A percentile compares a stretch with the other conserved stretches of the same genome.
These are phyloP conservation scores for Metschnikowia gruessii DNA, from an alignment of 805 yeast genomes.

Conservation along the genomic window DNA sequence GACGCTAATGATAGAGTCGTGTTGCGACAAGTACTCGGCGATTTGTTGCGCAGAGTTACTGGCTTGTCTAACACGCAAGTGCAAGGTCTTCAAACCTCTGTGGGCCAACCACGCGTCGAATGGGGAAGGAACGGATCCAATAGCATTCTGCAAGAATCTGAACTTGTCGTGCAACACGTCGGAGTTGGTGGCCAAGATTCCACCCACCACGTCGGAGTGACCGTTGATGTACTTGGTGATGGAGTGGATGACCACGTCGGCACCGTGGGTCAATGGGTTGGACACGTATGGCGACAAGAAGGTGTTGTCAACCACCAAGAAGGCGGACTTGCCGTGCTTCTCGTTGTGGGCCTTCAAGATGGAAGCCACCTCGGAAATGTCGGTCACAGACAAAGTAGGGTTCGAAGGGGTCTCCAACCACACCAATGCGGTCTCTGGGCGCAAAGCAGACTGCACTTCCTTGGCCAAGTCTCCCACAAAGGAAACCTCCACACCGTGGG, in stretches of 20 bases:
- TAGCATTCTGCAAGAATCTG: constrained; percentile 80
- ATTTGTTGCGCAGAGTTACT: constrained; percentile 62
- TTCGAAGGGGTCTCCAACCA: constrained; percentile 91
- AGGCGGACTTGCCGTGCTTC: constrained; percentile 49
- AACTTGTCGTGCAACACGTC: constrained; percentile 58
- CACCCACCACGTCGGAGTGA: constrained; percentile 88
- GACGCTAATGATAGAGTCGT: constrained; percentile 58
- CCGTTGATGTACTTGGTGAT: constrained; percentile 91
- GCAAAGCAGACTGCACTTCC: constrained; percentile 56
- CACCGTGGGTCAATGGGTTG: constrained; percentile 79
- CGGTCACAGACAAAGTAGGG: constrained; percentile 80
- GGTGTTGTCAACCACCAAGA: constrained; percentile 82
- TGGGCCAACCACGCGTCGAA: constrained; percentile 92
- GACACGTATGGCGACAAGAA: constrained; percentile 85
- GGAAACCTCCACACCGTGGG: constrained; percentile 69
- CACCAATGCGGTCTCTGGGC: constrained; percentile 65
- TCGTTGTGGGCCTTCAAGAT: constrained; percentile 47
- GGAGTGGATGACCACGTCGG: constrained; percentile 84
- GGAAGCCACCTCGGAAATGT: constrained; percentile 59
- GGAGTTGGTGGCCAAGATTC: constrained; percentile 70
- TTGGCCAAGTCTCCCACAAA: constrained; percentile 63
- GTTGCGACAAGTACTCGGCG: constrained; percentile 57
- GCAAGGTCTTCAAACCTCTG: constrained; percentile 85
- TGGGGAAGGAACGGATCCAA: constrained; percentile 87
- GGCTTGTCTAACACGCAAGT: constrained; percentile 73